Base-by-base conservation (phyloP, 768 basidiomycete genomes). In the Fomitopsis pulvina region DNA sequence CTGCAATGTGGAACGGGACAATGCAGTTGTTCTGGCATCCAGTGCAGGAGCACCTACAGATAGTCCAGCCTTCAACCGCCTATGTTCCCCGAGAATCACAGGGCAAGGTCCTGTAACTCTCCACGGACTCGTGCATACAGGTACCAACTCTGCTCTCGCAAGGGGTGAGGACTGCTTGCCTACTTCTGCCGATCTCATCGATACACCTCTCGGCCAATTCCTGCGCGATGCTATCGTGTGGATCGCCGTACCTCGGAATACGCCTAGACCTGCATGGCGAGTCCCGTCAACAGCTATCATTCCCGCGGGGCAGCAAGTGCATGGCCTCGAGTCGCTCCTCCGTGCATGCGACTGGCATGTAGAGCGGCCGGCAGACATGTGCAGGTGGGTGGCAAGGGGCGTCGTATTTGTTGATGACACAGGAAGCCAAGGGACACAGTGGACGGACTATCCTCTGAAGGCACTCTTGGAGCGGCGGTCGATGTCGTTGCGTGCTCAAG, bases 261-360 rank as follows among this genome's bases (percentile, higher is more conserved):
- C 52, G 18, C 57, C 48, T 16, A 61, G 66, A 29, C 58, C 57
- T 24, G 30, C 50, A 27, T 69, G 71, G 67, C 50, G 57, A 5
- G 56, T 52, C 2, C 57, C 62, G 0, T 54, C 55, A 4, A 67
- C 62, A 52, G 57, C 57, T 10, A 55, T 59, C 8, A 52, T 77
- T 11, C 64, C 70, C 3, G 53, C 50, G 1, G 66, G 62, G 18
- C 63, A 67, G 37, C 62, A 63, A 12, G 53, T 77, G 8, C 71
- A 74, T 52, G 68, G 69, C 1, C 47, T 80, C 9, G 70, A 75
- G n/a, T 66, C 76, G 1, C 52, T 80, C 7, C 55, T 80, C 2
- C n/a, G 59, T 2, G 76, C 69, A 2, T 80, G 80, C 56, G 77
- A 73, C 12, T 76, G 74, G 75, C 24, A 45, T 21, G 43, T 34